phyloP scores from a whole-genome alignment of 116 monocot genomes.

The Thalassia testudinum region DNA sequence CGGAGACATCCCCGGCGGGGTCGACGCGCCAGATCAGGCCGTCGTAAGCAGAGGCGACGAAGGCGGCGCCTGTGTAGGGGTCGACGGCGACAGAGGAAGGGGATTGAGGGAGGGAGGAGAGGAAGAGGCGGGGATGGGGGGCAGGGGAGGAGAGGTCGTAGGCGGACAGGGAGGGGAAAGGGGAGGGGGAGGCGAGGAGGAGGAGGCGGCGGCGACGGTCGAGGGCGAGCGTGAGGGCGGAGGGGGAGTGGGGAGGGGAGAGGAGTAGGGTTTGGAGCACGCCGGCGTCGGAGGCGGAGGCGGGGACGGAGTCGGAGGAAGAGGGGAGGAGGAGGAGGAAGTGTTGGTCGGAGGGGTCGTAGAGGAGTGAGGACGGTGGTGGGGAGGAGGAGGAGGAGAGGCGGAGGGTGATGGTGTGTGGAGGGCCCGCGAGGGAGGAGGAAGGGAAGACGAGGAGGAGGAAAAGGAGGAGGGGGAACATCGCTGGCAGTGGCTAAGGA shows the following conservation, averaged over 20 bases:
- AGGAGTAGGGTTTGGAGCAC: slow-evolving; percentile 30
- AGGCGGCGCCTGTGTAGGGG: slow-evolving; percentile 24
- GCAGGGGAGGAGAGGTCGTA: slow-evolving; percentile 42
- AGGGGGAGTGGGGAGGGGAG: slow-evolving; percentile 7
- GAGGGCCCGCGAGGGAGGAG: neutral
- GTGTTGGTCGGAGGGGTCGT: slow-evolving; percentile 51
- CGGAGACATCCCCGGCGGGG: slow-evolving; percentile 11
- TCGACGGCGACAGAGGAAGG: slow-evolving; percentile 33
- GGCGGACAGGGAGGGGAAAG: slow-evolving; percentile 18
- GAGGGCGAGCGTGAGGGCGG: slow-evolving; percentile 30
- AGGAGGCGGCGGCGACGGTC: slow-evolving; percentile 42
- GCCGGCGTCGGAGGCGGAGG: slow-evolving; percentile 70
- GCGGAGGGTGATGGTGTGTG: slow-evolving; percentile 1
- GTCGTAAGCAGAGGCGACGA: slow-evolving; percentile 14
- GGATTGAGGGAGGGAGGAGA: neutral
- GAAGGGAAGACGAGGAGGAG: neutral
- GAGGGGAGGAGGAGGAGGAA: slow-evolving; percentile 50
- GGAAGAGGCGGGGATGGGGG: slow-evolving; percentile 37
- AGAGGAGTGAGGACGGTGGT: slow-evolving; percentile 19
- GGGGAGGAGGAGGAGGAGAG: neutral
- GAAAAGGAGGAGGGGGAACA: neutral
- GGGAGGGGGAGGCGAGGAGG: neutral
- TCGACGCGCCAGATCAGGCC: slow-evolving; percentile 27
- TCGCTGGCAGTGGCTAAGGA: neutral
- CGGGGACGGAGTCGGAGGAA: slow-evolving; percentile 13